Evolutionary conservation across 2,329 filamentous ascomycete genomes (phyloP).

Genomic region (Ceratocystis variospora): DNA sequence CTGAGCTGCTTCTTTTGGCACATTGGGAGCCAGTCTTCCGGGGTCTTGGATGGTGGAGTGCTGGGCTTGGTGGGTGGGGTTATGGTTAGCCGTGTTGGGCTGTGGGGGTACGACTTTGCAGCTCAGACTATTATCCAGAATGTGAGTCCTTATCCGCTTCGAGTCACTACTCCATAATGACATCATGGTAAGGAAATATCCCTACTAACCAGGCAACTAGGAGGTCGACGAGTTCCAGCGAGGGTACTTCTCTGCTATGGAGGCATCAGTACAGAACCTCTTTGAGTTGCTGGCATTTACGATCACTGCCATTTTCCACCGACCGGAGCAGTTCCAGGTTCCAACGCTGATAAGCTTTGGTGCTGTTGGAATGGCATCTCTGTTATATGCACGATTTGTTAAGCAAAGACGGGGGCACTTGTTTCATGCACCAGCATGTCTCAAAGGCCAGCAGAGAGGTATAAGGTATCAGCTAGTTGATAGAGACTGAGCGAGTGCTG

Average conservation of each 20-base stretch:
- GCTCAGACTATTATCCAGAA: slow-evolving; percentile 49
- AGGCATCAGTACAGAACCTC: slow-evolving; percentile 52
- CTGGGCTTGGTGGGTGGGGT: slow-evolving; percentile 37
- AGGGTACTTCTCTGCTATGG: slow-evolving; percentile 55
- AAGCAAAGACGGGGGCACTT: slow-evolving; percentile 26
- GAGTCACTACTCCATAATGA: neutral
- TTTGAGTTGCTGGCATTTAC: slow-evolving; percentile 57
- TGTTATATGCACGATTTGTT: slow-evolving; percentile 26
- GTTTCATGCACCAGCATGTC: slow-evolving; percentile 23
- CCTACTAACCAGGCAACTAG: slow-evolving; percentile 26
- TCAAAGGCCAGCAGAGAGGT: neutral
- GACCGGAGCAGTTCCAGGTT: slow-evolving; percentile 50
- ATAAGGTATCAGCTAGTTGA: neutral
- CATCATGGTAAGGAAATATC: neutral
- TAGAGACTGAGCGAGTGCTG: too few species aligned
- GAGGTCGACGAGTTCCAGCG: slow-evolving; percentile 41
- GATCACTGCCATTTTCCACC: slow-evolving; percentile 49
- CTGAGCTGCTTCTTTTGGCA: slow-evolving; percentile 31
- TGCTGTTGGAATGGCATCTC: slow-evolving; percentile 31
- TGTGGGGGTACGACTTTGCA: slow-evolving; percentile 49
- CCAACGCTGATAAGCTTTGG: slow-evolving; percentile 45
- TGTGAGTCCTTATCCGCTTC: slow-evolving; percentile 26
- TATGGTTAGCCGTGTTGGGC: slow-evolving; percentile 43
- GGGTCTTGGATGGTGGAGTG: slow-evolving; percentile 29
- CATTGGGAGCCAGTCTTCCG: slow-evolving; percentile 18